These are phyloP conservation scores for Cytidiella melzeri DNA, from an alignment of 768 basidiomycete genomes.

Conservation along the genomic window DNA sequence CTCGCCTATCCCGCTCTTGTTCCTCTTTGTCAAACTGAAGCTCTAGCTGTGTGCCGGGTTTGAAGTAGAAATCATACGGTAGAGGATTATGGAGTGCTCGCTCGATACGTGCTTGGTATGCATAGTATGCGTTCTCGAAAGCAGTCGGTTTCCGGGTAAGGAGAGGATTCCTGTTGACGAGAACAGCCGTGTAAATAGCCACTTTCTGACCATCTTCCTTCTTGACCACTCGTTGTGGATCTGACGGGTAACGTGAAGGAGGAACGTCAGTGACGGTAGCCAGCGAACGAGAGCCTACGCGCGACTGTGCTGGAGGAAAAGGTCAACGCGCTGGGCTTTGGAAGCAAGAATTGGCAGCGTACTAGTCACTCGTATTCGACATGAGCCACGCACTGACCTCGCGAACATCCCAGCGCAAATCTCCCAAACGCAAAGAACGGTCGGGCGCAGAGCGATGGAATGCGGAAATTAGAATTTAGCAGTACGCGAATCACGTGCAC, in stretches of 20 bases:
- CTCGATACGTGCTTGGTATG: slow-evolving; percentile 77
- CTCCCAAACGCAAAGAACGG: slow-evolving; percentile 5
- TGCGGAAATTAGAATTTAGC: slow-evolving; percentile 3
- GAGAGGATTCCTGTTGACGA: slow-evolving; percentile 74
- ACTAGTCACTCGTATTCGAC: slow-evolving; percentile 9
- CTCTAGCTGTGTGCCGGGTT: slow-evolving; percentile 81
- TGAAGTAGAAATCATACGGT: slow-evolving; percentile 90
- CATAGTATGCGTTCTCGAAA: slow-evolving; percentile 78
- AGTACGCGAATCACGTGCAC: slow-evolving; percentile 9
- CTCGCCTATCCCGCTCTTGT: slow-evolving; percentile 58
- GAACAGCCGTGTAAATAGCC: slow-evolving; percentile 52
- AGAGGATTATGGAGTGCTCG: slow-evolving; percentile 86
- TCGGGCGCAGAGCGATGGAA: background rate
- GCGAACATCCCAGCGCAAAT: slow-evolving; percentile 26
- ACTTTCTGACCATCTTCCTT: slow-evolving; percentile 27
- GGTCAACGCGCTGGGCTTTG: background rate
- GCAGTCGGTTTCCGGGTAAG: slow-evolving; percentile 63
- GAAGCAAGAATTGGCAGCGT: background rate
- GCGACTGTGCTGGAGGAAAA: slow-evolving; percentile 3
- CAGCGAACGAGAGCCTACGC: slow-evolving; percentile 13
- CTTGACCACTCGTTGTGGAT: slow-evolving; percentile 14
- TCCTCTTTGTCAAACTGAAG: slow-evolving; percentile 76
- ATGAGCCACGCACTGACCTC: slow-evolving; percentile 26
- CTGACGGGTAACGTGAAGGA: background rate
- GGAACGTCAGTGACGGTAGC: slow-evolving; percentile 20